Base-by-base conservation (phyloP, 1,139 yeast genomes). In the Blastobotrys indianensis region DNA sequence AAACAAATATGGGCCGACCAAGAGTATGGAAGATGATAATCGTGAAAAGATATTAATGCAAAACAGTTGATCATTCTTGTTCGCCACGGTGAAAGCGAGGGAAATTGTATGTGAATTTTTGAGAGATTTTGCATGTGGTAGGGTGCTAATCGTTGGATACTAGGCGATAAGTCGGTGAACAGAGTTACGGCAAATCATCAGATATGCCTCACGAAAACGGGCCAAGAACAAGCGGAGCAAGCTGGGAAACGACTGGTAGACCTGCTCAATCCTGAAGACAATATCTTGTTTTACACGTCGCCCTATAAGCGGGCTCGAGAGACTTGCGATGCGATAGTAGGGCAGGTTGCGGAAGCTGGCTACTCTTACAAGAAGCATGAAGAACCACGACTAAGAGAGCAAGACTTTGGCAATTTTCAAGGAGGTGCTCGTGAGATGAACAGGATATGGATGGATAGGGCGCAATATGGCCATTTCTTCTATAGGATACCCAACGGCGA, bases 361-460 rank as follows among this genome's bases (percentile, higher is more conserved):
- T 62, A 75, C 16, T 66, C 71, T 2, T 77, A 73, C 33, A 70
- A 69, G 38, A 77, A 85, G 8, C 74, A 77, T 54, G 96, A 88
- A 61, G 97, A 88, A 58, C 94, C 96, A 3, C 67, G 96, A 45
- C 78, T 88, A 77, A 72, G 97, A 54, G 97, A 88, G 62, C 97
- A 88, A 63, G 97, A 88, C 64, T 88, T 88, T 61, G 97, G 97
- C 17, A 88, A 88, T 61, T 87, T 86, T 64, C 97, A 88, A 66
- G 66, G 66, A 13, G 77, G 83, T 35, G 75, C 82, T 2, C 82
- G 75, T 47, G 88, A 82, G 53, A 86, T 88, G 94, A 81, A 80
- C 56, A 68, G 70, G 55, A 80, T 85, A 32, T 83, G 94, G 87
- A 74, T 75, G 46, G 94, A 85, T 56, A 68, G 97, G 39, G 90